Percentiles rank a stretch among this genome's conserved stretches.
Conservation (phyloP, 805 yeast species). For the Saturnispora ahearnii region DNA sequence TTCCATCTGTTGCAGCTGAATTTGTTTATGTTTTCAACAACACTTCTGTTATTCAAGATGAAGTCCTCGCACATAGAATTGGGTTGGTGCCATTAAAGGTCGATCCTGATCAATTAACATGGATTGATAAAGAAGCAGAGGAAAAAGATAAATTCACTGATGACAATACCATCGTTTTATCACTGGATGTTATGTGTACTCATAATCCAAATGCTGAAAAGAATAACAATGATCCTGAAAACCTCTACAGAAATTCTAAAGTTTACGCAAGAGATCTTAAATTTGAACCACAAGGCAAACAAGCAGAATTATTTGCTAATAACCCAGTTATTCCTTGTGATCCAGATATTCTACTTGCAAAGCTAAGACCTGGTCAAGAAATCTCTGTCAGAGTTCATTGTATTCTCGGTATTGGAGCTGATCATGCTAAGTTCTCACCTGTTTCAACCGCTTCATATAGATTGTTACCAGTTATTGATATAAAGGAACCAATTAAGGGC, state of each 20-base stretch:
- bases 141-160: conserved; percentile 72
- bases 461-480: conserved; percentile 79
- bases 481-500: conserved; percentile 65
- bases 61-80: conserved; percentile 90
- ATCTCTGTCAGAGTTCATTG: conserved; percentile 86
- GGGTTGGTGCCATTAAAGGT: conserved; percentile 87
- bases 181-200: conserved; percentile 75
- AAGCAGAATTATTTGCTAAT: conserved; percentile 58
- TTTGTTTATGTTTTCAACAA: conserved; percentile 84
- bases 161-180: conserved; percentile 79
- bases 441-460: conserved; percentile 96
- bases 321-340: conserved; percentile 68
- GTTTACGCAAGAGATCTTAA: conserved; percentile 85
- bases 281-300: conserved; percentile 89
- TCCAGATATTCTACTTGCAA: conserved; percentile 84
- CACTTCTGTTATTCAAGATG: conserved; percentile 95
- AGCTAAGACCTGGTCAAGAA: conserved; percentile 95
- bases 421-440: conserved; percentile 96
- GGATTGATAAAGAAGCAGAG: conserved; percentile 64
- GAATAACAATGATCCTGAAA: conserved; percentile 71
- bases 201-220: conserved; percentile 77
- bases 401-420: conserved; percentile 76
- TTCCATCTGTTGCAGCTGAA: conserved; percentile 94
- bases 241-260: conserved; percentile 71
- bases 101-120: conserved; percentile 79